Percentiles rank a stretch among this genome's conserved stretches.
These are phyloP conservation scores for Aspergillus jensenii DNA, from an alignment of 2,329 filamentous ascomycete species.

Conservation along the genomic window DNA sequence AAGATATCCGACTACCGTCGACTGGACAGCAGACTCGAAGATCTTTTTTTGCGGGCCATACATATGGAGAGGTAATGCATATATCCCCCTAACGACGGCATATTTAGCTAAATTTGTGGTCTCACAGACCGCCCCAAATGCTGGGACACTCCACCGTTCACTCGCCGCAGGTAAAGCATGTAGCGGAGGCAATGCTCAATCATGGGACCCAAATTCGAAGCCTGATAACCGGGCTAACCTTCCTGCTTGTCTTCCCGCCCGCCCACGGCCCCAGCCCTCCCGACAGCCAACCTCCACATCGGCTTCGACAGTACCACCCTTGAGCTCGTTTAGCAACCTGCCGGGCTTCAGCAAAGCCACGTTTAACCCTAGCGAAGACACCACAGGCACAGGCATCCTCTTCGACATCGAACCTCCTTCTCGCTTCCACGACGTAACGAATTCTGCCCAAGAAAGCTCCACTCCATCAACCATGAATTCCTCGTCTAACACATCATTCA, in stretches of 20 bases:
- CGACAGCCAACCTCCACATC: conserved; percentile 4
- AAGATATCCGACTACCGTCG: conserved; percentile 15
- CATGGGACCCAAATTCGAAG: conserved; percentile 6
- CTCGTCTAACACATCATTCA: conserved; percentile 4
- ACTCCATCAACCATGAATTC: conserved; percentile 9
- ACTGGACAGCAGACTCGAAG: conserved; percentile 8
- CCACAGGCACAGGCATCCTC: conserved; percentile 11
- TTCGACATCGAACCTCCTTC: conserved; percentile 36
- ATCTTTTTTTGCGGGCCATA: background rate
- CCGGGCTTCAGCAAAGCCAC: conserved; percentile 6
- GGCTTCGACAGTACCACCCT: background rate
- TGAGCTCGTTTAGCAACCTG: background rate
- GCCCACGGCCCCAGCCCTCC: conserved; percentile 18
- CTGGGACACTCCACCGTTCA: background rate
- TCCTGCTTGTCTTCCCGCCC: conserved; percentile 25
- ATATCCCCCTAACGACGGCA: background rate
- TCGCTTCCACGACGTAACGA: conserved; percentile 26
- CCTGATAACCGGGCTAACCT: conserved; percentile 2
- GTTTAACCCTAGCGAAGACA: background rate
- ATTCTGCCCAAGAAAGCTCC: conserved; percentile 11
- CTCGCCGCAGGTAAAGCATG: background rate
- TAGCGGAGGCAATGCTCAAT: background rate
- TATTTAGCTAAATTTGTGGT: background rate
- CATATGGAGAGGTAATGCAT: conserved; percentile 11
- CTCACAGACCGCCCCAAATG: background rate